Base-by-base conservation (phyloP, 2,329 filamentous ascomycete species). In the Alternaria conjuncta region DNA sequence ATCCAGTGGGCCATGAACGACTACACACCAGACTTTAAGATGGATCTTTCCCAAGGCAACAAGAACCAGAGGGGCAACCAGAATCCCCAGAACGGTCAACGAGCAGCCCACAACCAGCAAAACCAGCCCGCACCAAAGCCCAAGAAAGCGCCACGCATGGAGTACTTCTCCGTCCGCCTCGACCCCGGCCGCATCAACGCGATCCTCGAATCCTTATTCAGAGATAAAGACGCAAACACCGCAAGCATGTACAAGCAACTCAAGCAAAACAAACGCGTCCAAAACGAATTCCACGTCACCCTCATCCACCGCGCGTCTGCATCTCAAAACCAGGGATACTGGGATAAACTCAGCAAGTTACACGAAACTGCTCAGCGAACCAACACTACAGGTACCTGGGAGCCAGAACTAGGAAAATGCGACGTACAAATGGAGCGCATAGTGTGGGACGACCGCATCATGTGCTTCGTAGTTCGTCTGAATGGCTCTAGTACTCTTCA, bases 211-310 rank as follows among this genome's bases (percentile, higher is more conserved):
- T 86, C 87, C 54, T 83, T 91, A 13, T 97, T 99, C 79, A 82
- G 83, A 21, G 81, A 83, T 6, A 81, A 84, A 6, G 72, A 87
- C 0, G 80, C 88, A 5, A 82, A 87, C 15, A 84, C 83, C 30
- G 83, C 87, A n/a, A 84, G 83, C 21, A 90, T 97, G 75, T 99
- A 92, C 83, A 87, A 86, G 71, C 88, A 92, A 61, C 86, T 99
- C 32, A 87, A 91, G 78, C 86, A 91, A 70, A 86, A 85, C 3
- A 86, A 90, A 20, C 92, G 96, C 58, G 82, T 98, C 6, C 95
- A 98, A 79, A 77, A 86, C n/a, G 86, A 89, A 44, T 99, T 98
- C 78, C 96, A 99, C 78, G 92, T 99, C 61, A 99, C 96, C 0
- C 86, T 99, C 43, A 93, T 97, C 78, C 96, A 99, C 80, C 90